Conservation (phyloP, 805 yeast genomes). For the Schizosaccharomyces lindneri region DNA sequence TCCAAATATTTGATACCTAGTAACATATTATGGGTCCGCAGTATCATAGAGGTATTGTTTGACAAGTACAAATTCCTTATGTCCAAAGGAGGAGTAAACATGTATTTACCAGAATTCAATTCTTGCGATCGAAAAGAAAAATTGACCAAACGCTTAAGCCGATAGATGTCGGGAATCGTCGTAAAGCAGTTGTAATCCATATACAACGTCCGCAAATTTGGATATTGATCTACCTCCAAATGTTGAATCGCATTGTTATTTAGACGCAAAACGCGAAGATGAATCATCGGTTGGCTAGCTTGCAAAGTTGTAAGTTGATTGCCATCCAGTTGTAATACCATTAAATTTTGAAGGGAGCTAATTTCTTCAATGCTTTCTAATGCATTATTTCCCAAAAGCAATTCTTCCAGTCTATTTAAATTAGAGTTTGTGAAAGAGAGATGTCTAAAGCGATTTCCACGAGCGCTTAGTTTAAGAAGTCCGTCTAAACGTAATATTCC, state of each 20-base stretch:
- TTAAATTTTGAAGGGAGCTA: conserved; percentile 12
- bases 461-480: conserved; percentile 10
- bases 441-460: conserved; percentile 9
- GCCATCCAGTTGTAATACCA: conserved; percentile 17
- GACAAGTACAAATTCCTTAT: conserved; percentile 18
- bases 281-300: conserved; percentile 12
- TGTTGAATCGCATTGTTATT: conserved; percentile 16
- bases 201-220: conserved; percentile 8
- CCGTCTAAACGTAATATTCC: conserved; percentile 20
- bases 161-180: conserved; percentile 13
- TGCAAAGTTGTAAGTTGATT: conserved; percentile 7
- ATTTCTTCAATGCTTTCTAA: conserved; percentile 10
- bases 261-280: conserved; percentile 18
- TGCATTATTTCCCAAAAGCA: conserved; percentile 10
- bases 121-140: conserved; percentile 13
- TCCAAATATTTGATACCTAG: conserved; percentile 14
- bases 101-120: neutral
- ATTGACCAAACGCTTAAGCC: conserved; percentile 18
- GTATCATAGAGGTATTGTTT: conserved; percentile 12
- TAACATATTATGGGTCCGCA: conserved; percentile 10
- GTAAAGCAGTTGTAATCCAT: conserved; percentile 12
- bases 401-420: conserved; percentile 10
- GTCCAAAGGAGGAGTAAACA: conserved; percentile 10
- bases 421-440: conserved; percentile 8
- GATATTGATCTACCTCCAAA: conserved; percentile 7